Base-by-base conservation (phyloP, 1,284 basidiomycete species). In the Leccinum variabile region DNA sequence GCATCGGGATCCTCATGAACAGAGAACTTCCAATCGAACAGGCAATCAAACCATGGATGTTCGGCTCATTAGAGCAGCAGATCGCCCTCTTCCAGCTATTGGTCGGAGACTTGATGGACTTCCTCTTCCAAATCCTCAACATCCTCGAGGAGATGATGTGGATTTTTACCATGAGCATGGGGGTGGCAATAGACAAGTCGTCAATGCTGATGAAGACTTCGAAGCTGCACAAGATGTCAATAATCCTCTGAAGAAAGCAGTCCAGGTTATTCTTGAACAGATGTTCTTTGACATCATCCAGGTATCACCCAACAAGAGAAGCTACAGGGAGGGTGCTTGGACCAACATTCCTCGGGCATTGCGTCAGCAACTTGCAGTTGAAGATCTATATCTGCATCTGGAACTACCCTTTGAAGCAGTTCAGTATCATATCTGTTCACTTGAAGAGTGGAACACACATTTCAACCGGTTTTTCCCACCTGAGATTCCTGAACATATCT, bases 231-330 rank as follows among this genome's bases (percentile, higher is more conserved):
- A 9, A 22, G 46, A 49, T 49, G 16, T n/a, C 25, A 9, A 52
- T 7, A 52, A 54, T 33, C 37, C 50, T 16, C 18, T 59, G 9
- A 41, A 44, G 14, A 22, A 22, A 2, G 7, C 44, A 16, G 58
- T 55, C 4, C 28, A 28, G 2, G 2, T 18, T 41, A 54, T 59
- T 9, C 13, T 59, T 10, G 30, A 59, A 44, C 58, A 59, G 6
- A 59, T 59, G 52, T 54, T 32, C 30, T 55, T 18, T 22, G 37
- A 59, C 30, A 44, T 59, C 7, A 10, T 59, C 5, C 52, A 59
- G 32, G 37, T 44, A n/a, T 59, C 30, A 11, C 58, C 30, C 1
- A 59, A 59, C 18, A 44, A 44, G 8, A 54, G 39, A 14, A 44
- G 30, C 30, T 13, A 33, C 3, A 2, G 5, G 7, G 28, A 59